Evolutionary conservation across 306 rosid genomes (phyloP).

Genomic region (Dicorynia guianensis): DNA sequence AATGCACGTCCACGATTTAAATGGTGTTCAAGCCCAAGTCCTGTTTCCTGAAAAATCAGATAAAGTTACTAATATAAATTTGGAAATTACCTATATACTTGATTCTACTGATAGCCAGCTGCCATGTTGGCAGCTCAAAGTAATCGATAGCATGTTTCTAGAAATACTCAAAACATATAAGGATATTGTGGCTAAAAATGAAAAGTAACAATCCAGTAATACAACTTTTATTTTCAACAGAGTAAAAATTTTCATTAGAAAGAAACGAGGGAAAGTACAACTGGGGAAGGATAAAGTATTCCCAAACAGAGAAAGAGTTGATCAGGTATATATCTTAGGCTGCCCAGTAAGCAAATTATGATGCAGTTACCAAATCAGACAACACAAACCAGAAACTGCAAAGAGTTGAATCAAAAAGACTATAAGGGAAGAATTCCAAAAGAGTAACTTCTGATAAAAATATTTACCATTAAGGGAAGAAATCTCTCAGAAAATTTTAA

Average conservation of each 20-base stretch:
- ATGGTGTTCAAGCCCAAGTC: slow-evolving; percentile 89
- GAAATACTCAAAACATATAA: neutral
- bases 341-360: neutral
- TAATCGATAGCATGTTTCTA: neutral
- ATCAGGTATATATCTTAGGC: neutral
- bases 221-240: no score
- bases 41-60: slow-evolving; percentile 72
- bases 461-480: no score
- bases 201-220: neutral
- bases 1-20: slow-evolving; percentile 93
- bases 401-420: neutral
- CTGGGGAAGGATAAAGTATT: no score
- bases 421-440: no score
- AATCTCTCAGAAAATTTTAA: no score
- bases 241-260: no score
- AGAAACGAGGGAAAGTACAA: no score
- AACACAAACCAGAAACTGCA: slow-evolving; percentile 8
- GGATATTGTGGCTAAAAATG: neutral
- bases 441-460: no score
- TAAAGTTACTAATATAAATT: slow-evolving; percentile 33
- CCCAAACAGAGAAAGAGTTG: neutral
- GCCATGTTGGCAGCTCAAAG: slow-evolving; percentile 7
- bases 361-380: neutral
- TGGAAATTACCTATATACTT: slow-evolving; percentile 12
- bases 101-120: slow-evolving; percentile 28